Evolutionary conservation across 805 yeast species (phyloP).

Genomic region (Wickerhamomyces pijperi): DNA sequence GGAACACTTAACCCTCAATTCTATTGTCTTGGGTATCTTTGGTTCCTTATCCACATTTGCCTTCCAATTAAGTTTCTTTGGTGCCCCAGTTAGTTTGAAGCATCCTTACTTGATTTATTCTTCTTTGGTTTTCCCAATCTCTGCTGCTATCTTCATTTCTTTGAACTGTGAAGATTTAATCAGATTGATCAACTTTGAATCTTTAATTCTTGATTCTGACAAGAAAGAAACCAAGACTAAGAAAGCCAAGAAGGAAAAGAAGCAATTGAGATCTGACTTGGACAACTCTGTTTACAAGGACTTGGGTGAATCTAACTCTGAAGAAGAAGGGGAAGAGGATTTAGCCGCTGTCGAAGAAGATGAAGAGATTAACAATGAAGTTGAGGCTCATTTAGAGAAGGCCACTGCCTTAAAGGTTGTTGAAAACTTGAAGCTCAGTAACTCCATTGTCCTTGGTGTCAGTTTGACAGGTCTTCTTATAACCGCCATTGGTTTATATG

Average conservation of each 20-base stretch:
- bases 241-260: constrained; percentile 15
- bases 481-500: constrained; percentile 44
- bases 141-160: constrained; percentile 7
- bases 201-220: constrained; percentile 3
- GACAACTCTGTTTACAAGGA: constrained; percentile 36
- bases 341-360: constrained; percentile 13
- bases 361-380: constrained; percentile 29
- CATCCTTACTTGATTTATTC: constrained; percentile 65
- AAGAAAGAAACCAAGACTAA: constrained; percentile 2
- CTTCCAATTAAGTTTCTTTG: constrained; percentile 43
- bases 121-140: constrained; percentile 16
- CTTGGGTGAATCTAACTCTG: constrained; percentile 20
- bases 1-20: constrained; percentile 13
- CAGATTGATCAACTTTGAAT: constrained; percentile 4
- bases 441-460: constrained; percentile 29
- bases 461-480: constrained; percentile 35
- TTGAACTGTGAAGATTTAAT: constrained; percentile 4
- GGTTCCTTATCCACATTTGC: constrained; percentile 39
- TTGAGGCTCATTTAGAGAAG: constrained; percentile 29
- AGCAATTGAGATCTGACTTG: constrained; percentile 27
- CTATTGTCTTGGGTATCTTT: constrained; percentile 21
- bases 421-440: constrained; percentile 24
- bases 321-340: constrained; percentile 13
- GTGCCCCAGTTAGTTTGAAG: constrained; percentile 42
- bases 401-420: constrained; percentile 24